Base-by-base conservation (phyloP, 2,329 filamentous ascomycete species). In the Sclerotiophoma versabilis region DNA sequence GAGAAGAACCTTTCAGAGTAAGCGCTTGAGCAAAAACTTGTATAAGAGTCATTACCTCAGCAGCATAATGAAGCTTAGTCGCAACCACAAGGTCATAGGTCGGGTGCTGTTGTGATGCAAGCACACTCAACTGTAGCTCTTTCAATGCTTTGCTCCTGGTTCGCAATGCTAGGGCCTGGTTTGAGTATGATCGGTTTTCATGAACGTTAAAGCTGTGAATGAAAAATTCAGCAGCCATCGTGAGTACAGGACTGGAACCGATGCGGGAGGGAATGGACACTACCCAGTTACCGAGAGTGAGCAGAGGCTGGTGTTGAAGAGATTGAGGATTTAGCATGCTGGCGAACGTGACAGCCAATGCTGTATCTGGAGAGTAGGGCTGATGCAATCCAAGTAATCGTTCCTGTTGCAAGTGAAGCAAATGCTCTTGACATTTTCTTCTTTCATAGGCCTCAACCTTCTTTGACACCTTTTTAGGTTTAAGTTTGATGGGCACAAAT, bases 21-120 rank as follows among this genome's bases (percentile, higher is more conserved):
- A 53, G 37, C 30, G 6, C 7, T 2, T 14, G 2, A 2, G 1
- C 9, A 25, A 8, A 4, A 12, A n/a, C 5, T 2, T 5, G 17
- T 5, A 10, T 6, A 2, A 3, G 19, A 10, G 7, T 3, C n/a
- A 8, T 25, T 25, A 53, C 49, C 49, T 53, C 49, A 14, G 49
- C 43, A 23, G 49, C 42, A 25, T 53, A 53, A 11, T 53, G 49
- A 19, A 53, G 20, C 30, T 53, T 53, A 8, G 43, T 53, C 4
- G 49, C 42, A 19, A 42, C 10, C 9, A 53, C 10, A 17, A 41
- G 23, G 14, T 53, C 30, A 8, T 41, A 53, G 1, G 42, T 37
- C 1, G 49, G 49, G 12, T 25, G 14, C 3, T 42, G 8, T 14
- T 36, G 22, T 12, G 42, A 27, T 6, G 22, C 23, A 14, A 36